Base-by-base conservation (phyloP, 2,329 filamentous ascomycete species). In the Monosporascus sp. region DNA sequence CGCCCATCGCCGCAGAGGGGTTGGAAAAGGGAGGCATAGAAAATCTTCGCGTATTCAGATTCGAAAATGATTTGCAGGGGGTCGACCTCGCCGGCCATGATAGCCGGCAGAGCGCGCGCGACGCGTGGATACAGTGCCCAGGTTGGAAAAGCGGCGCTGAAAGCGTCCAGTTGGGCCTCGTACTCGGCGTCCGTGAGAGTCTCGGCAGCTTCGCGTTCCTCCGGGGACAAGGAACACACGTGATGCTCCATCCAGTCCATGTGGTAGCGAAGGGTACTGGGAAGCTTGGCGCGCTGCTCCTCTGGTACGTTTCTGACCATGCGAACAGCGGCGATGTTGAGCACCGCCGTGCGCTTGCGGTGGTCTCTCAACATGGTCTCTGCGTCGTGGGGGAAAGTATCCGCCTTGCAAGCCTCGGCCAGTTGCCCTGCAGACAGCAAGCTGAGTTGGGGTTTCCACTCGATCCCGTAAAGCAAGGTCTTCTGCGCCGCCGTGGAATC, bases 391-490 rank as follows among this genome's bases (percentile, higher is more conserved):
- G 49, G 22, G 22, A 53, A 51, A 1, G 31, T 22, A 44, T 59
- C 48, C 3, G 51, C 56, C 14, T 54, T 11, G 49, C 62, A 68
- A 9, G 54, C 50, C 1, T 44, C 31, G 7, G 50, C 27, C 17
- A 69, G 53, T 51, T 66, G 56, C 36, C 57, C 22, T 9, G 57
- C 54, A 14, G 50, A 50, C 7, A 68, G 59, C 18, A 67, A 36
- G 54, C 63, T 64, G 15, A 70, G 55, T 48, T 69, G 64, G 3
- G 67, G 67, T 50, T 65, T 66, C 67, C 67, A 70, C 39, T 66
- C 60, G 38, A 67, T 51, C 8, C 49, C 57, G 51, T 69, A 55
- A 15, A 69, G 54, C 38, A 69, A 47, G 37, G 62, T 64, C 38
- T 53, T 48, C 22, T 51, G 31, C 15, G 44, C 44, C 11, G n/a